A percentile compares a stretch with the other conserved stretches of the same genome.
phyloP scores from a whole-genome alignment of 2,329 filamentous ascomycete species.

The Botrytis squamosa region DNA sequence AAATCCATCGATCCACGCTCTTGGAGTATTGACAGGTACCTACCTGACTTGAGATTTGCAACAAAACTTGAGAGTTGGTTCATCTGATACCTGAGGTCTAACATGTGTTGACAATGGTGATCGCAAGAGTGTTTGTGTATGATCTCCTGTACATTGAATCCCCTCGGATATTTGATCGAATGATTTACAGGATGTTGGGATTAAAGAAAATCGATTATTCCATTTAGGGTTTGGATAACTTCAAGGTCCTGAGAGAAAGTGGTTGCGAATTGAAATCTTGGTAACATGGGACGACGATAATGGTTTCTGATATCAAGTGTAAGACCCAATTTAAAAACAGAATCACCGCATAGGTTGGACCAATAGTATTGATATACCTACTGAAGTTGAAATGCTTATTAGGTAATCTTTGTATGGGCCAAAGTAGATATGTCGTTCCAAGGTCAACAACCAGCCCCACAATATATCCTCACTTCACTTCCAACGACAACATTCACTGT shows the following conservation, averaged over 20 bases:
- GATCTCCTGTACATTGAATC: not conserved
- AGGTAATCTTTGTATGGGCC: not conserved
- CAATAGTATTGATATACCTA: not conserved
- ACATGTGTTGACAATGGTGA: not conserved
- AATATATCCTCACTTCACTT: constrained; percentile 12
- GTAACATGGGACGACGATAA: not conserved
- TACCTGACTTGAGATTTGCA: too few species aligned
- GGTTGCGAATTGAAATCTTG: not conserved
- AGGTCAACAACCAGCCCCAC: not conserved
- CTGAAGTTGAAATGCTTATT: not conserved
- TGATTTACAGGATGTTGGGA: not conserved
- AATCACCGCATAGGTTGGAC: not conserved
- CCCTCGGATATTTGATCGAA: not conserved
- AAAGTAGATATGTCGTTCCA: not conserved
- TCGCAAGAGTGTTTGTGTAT: not conserved
- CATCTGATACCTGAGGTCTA: not conserved
- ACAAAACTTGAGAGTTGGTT: too few species aligned
- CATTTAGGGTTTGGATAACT: not conserved
- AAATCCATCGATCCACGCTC: not conserved
- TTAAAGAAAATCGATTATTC: not conserved
- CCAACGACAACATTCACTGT: not conserved
- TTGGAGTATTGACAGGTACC: not conserved
- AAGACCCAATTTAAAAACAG: not conserved
- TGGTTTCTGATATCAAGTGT: not conserved
- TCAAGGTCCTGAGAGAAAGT: not conserved